Conservation (phyloP, 306 rosid species). For the Prosopis cineraria region DNA sequence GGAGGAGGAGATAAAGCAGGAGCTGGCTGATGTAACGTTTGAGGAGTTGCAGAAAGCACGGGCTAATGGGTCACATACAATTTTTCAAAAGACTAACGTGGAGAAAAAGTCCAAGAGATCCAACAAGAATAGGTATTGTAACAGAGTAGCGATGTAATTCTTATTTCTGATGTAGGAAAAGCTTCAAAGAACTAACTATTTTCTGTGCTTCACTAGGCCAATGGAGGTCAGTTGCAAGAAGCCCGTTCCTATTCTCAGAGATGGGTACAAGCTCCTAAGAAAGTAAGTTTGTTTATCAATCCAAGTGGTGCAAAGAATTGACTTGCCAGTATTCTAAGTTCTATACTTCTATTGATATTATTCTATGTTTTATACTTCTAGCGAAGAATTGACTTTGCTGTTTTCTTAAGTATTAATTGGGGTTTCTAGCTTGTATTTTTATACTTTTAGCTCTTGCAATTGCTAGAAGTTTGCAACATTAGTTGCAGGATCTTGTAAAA, state of each 20-base stretch:
- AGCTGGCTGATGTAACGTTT: slow-evolving; percentile 78
- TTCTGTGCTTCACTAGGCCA: slow-evolving; percentile 61
- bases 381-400: neutral
- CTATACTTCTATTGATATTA: slow-evolving; percentile 10
- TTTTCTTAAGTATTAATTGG: neutral
- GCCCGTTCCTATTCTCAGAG: slow-evolving; percentile 75
- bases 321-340: neutral
- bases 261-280: slow-evolving; percentile 78
- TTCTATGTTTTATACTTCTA: neutral
- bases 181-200: slow-evolving; percentile 19
- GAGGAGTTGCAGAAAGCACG: slow-evolving; percentile 89
- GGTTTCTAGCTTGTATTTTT: neutral
- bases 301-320: neutral
- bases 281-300: slow-evolving; percentile 44
- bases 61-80: slow-evolving; percentile 61
- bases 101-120: slow-evolving; percentile 60
- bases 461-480: neutral
- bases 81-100: slow-evolving; percentile 44
- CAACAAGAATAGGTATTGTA: slow-evolving; percentile 76
- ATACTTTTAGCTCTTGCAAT: neutral
- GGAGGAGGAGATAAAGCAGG: slow-evolving; percentile 79
- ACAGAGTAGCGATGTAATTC: neutral
- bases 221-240: slow-evolving; percentile 86
- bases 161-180: neutral
- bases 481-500: neutral